phyloP scores from a whole-genome alignment of 2,329 filamentous ascomycete genomes.

The Juglanconis oblonga region DNA sequence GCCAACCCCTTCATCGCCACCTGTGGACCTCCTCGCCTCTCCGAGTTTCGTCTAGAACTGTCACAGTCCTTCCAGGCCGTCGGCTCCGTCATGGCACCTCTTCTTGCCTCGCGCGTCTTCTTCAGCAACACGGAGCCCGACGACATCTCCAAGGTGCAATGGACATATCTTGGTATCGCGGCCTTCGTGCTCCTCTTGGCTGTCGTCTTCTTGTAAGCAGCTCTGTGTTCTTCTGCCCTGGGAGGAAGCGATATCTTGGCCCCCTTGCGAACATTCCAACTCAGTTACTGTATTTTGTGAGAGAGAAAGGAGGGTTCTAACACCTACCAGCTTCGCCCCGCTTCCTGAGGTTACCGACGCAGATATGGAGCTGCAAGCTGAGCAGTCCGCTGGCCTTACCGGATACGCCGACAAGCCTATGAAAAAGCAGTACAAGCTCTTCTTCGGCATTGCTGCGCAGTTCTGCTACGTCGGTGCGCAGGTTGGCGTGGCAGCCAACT shows the following conservation, averaged over 20 bases:
- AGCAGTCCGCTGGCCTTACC: constrained; percentile 40
- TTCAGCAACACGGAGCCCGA: constrained; percentile 57
- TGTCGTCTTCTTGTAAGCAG: constrained; percentile 50
- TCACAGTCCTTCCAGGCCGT: constrained; percentile 74
- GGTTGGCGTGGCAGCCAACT: constrained; percentile 60
- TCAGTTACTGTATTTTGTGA: too few species aligned
- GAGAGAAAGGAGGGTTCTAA: not conserved
- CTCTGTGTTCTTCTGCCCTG: not conserved
- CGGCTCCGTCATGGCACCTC: constrained; percentile 67
- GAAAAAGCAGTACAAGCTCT: constrained; percentile 67
- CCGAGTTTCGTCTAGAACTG: constrained; percentile 69
- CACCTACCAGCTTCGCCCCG: constrained; percentile 41
- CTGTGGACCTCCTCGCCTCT: constrained; percentile 61
- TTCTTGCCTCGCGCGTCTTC: constrained; percentile 68
- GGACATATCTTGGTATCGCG: constrained; percentile 70
- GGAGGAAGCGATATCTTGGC: too few species aligned
- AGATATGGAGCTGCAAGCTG: constrained; percentile 60
- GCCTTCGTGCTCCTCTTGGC: constrained; percentile 66
- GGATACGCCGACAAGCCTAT: constrained; percentile 59
- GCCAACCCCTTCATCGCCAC: constrained; percentile 66
- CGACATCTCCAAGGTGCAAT: constrained; percentile 65
- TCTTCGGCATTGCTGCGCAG: constrained; percentile 70
- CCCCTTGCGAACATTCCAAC: too few species aligned
- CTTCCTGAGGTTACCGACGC: constrained; percentile 69
- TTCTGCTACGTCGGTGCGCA: constrained; percentile 76